Evolutionary conservation across 1,284 basidiomycete genomes (phyloP).

Genomic region (Papiliotrema flavescens): DNA sequence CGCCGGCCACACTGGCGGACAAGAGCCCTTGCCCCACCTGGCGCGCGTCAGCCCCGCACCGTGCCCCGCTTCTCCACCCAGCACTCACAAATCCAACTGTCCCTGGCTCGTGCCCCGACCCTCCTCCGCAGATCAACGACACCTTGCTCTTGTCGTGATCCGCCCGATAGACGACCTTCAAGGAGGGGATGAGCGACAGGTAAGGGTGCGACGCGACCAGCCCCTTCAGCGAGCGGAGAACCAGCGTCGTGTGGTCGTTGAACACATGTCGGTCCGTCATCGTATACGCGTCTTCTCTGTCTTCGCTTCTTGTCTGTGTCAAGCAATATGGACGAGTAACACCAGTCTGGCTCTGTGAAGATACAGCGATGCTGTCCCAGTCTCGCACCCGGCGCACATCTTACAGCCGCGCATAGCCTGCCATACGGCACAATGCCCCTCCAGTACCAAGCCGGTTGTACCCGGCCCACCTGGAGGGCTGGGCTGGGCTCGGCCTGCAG

Average conservation of each 20-base stretch:
- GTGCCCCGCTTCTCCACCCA: no score
- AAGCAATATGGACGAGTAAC: no score
- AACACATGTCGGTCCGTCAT: conserved; percentile 50
- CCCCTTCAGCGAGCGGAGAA: conserved; percentile 44
- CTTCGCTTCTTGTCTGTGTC: no score
- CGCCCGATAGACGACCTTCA: conserved; percentile 48
- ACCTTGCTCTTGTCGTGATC: conserved; percentile 48
- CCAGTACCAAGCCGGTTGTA: no score
- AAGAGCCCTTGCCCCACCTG: conserved; percentile 51
- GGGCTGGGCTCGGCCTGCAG: no score
- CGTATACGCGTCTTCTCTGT: neutral
- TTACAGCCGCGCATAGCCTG: no score
- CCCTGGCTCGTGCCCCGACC: conserved; percentile 49
- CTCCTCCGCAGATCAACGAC: conserved; percentile 51
- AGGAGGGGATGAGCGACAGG: conserved; percentile 44
- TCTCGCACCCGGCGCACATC: no score
- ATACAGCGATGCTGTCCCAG: no score
- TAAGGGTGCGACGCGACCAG: conserved; percentile 46
- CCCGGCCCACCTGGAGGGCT: no score
- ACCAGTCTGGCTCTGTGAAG: no score
- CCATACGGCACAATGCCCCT: no score
- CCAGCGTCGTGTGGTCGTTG: conserved; percentile 47
- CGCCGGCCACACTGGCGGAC: conserved; percentile 50
- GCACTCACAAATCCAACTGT: neutral
- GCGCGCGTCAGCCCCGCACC: no score